phyloP scores from a whole-genome alignment of 192 early-diverging fungal genomes.

The Dimargaris cristalligena region DNA sequence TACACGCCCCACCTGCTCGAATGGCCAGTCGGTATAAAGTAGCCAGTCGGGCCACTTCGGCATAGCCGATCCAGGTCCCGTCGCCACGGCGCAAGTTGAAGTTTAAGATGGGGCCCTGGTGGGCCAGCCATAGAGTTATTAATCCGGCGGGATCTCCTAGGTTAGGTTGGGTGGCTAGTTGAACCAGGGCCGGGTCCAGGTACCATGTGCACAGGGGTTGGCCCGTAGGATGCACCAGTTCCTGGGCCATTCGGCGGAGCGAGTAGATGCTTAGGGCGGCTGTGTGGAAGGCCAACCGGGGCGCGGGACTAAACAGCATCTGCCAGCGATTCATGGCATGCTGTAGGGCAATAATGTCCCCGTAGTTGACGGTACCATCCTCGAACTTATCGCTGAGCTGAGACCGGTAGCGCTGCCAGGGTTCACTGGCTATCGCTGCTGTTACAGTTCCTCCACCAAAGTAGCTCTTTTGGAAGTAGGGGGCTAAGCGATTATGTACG shows the following conservation, averaged over 20 bases:
- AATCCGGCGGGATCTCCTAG: not conserved
- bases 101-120: conserved; percentile 45
- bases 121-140: not conserved
- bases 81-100: conserved; percentile 47
- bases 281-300: conserved; percentile 29
- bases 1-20: conserved; percentile 62
- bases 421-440: conserved; percentile 30
- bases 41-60: conserved; percentile 49
- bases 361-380: conserved; percentile 63
- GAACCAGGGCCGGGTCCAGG: conserved; percentile 11
- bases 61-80: conserved; percentile 38
- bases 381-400: conserved; percentile 38
- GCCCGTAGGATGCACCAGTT: conserved; percentile 40
- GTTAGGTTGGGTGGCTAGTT: not conserved
- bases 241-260: conserved; percentile 19
- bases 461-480: conserved; percentile 34
- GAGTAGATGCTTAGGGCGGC: conserved; percentile 26
- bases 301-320: conserved; percentile 25
- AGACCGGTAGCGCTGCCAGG: conserved; percentile 37
- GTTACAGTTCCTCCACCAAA: conserved; percentile 71
- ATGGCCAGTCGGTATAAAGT: conserved; percentile 45
- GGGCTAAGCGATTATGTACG: conserved; percentile 29
- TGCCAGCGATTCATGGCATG: conserved; percentile 42
- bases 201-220: conserved; percentile 26
- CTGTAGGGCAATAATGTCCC: conserved; percentile 51